Evolutionary conservation across 345 rosid genomes (phyloP).

Genomic region (Ailanthus altissimus): DNA sequence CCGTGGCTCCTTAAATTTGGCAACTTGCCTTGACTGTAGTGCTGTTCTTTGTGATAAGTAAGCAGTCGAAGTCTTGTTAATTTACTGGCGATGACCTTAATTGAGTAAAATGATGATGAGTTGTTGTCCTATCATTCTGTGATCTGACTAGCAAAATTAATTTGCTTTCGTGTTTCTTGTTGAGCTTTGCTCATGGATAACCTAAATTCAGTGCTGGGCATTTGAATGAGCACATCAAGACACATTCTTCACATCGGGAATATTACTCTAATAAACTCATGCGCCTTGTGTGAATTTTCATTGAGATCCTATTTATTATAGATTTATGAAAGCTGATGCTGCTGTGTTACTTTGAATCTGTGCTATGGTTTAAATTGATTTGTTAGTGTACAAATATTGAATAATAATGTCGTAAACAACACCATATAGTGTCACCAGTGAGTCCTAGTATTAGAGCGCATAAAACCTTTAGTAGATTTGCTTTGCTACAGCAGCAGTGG

Average conservation of each 20-base stretch:
- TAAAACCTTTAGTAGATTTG: background rate
- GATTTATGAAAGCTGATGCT: background rate
- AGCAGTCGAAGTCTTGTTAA: slow-evolving; percentile 14
- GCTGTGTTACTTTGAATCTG: background rate
- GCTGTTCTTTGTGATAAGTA: slow-evolving; percentile 64
- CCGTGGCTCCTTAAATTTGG: slow-evolving; percentile 49
- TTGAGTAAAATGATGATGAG: background rate
- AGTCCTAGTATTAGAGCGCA: background rate
- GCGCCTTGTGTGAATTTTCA: slow-evolving; percentile 49
- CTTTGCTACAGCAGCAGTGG: background rate
- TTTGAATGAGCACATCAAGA: slow-evolving; percentile 60
- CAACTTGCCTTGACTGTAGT: slow-evolving; percentile 64
- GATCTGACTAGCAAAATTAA: background rate
- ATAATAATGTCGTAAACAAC: background rate
- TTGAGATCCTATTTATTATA: background rate
- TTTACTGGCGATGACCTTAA: background rate
- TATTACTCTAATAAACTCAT: slow-evolving; percentile 75
- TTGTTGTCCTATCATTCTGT: background rate
- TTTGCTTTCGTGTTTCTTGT: background rate
- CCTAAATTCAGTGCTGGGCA: slow-evolving; percentile 63
- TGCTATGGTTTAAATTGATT: background rate
- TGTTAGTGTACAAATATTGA: background rate
- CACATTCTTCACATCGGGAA: slow-evolving; percentile 45
- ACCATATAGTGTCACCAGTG: background rate
- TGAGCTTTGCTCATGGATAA: slow-evolving; percentile 17